Conservation (phyloP, 208 protist genomes). For the Endotrypanum monterogeii region DNA sequence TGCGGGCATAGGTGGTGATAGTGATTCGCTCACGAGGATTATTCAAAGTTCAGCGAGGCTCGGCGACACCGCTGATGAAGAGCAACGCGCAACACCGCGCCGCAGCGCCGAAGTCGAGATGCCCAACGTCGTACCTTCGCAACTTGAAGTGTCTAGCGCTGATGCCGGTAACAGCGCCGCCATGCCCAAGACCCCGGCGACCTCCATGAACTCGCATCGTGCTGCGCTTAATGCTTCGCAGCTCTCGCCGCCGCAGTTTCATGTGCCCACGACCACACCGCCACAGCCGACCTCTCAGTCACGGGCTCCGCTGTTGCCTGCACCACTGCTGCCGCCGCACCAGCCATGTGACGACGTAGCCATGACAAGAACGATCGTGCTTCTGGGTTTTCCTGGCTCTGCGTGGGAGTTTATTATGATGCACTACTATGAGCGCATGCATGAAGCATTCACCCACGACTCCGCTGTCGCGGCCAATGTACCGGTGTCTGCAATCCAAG, state of each 20-base stretch:
- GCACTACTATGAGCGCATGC: constrained; percentile 35
- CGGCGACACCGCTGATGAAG: neutral
- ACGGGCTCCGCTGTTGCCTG: neutral
- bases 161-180: neutral
- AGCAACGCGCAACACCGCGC: neutral
- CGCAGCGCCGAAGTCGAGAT: neutral
- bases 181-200: neutral
- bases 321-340: neutral
- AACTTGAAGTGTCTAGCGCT: neutral
- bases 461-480: constrained; percentile 17
- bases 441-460: constrained; percentile 29
- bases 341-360: constrained; percentile 14
- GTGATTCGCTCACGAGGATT: neutral
- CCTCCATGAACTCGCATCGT: neutral
- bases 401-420: constrained; percentile 34
- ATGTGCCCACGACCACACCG: neutral
- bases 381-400: constrained; percentile 32
- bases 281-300: constrained; percentile 1
- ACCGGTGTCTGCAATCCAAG: constrained; percentile 25
- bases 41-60: neutral
- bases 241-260: neutral
- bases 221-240: neutral
- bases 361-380: constrained; percentile 32
- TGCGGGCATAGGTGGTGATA: neutral
- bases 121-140: neutral